Evolutionary conservation across 2,329 filamentous ascomycete species (phyloP).

Genomic region (Xylaria sp.): DNA sequence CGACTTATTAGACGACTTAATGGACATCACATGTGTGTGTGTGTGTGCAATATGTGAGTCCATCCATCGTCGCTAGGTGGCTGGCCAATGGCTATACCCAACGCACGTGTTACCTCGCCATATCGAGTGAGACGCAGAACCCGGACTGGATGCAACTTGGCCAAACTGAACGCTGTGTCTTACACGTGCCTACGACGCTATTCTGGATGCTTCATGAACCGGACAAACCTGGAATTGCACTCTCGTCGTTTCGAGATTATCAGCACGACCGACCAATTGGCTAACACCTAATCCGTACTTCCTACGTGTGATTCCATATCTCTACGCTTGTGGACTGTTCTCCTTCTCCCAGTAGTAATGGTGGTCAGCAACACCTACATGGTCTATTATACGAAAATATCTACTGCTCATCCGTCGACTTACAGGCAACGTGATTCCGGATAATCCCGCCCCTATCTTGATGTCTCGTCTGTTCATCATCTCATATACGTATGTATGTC

Average conservation of each 20-base stretch:
- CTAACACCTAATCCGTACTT: too few species aligned
- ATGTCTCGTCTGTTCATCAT: neutral
- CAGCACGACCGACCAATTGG: conserved; percentile 3
- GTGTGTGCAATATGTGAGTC: neutral
- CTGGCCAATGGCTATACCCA: neutral
- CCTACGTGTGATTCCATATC: neutral
- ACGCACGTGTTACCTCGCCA: neutral
- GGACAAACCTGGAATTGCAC: conserved; percentile 1
- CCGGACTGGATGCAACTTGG: neutral
- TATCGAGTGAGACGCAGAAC: neutral
- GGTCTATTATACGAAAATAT: conserved; percentile 1
- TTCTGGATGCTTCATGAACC: neutral
- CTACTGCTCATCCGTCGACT: neutral
- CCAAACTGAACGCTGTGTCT: neutral
- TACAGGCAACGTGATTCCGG: neutral
- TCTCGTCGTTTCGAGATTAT: conserved; percentile 12
- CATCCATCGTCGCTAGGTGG: neutral
- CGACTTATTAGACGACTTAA: too few species aligned
- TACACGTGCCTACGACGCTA: neutral
- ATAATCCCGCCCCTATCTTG: neutral
- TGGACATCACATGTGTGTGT: neutral
- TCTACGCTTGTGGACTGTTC: neutral
- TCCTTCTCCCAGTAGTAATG: neutral
- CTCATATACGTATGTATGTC: too few species aligned
- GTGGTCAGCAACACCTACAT: conserved; percentile 13